Evolutionary conservation across 257 asterid species (phyloP), one percentile per base, ranked within the genome.

Genomic region (Solanum etuberosum): DNA sequence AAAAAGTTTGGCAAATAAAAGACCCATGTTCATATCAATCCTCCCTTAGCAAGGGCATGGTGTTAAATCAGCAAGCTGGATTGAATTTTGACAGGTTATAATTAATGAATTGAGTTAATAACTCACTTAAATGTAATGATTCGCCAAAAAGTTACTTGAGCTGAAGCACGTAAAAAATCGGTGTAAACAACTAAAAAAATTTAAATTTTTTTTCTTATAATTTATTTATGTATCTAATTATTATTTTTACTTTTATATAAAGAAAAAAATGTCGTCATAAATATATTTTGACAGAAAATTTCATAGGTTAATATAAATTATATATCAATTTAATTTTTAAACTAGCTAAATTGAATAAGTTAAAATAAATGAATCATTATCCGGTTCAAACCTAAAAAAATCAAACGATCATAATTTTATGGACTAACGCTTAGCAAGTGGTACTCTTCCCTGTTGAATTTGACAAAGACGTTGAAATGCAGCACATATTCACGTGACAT

Each of bases 161-260:
- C 0, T 6, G 3, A 14, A 1, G 10, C 20, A 0, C 1, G 0
- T 68, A 6, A 31, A 29, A 14, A 0, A 0, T 14, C 0, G 1
- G 1, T 16, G 9, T 16, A 6, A 51, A 51, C 23, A 51, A 51
- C 1, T 6, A 16, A 16, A 51, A 16, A 16, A 51, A 16, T 51
- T 48, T 48, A 48, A 15, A 15, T 48, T 48, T 48, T 48, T 48
- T 27, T 68, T 14, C 2, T 61, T 29, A 16, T 6, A 68, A 29
- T 68, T 27, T 29, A 2, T 68, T 68, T 29, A 29, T 1, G 9
- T 6, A 67, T 67, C 20, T 27, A 5, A 65, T 43, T 3, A 11
- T 46, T 48, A 14, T 46, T 13, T 46, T 14, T 14, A 14, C 7
- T 46, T 46, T 13, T 14, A 48, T 15, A 48, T 51, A 5, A 15